Base-by-base conservation (phyloP, 169 alveolate genomes). In the Eimeria maxima region DNA sequence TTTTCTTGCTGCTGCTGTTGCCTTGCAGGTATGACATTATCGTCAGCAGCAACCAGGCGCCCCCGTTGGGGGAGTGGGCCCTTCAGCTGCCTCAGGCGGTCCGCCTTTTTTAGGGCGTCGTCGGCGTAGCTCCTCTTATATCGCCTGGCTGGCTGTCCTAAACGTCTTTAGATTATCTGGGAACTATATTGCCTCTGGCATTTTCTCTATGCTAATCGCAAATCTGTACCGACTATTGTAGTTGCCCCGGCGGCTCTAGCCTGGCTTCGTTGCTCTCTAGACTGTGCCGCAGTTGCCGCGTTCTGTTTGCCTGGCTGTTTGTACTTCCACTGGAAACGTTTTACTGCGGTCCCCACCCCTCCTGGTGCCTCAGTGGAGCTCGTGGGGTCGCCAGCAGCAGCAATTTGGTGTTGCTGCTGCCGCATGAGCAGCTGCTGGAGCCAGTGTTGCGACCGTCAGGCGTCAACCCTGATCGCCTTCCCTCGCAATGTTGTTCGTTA, bases 61-160 rank as follows among this genome's bases (percentile, higher is more conserved):
- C 93, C 27, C 27, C n/a, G 16, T 18, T 87, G 65, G 81, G 93
- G 27, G 93, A 63, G 1, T 87, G 93, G 93, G 93, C 93, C 16
- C 80, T 87, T 11, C 93, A 87, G 83, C 93, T 87, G 78, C 93
- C 93, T 22, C 81, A 65, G n/a, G 29, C 83, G 14, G 81, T 87
- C 44, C 67, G 93, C 50, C 81, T 87, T 4, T 27, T 44, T 24
- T 87, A 44, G 44, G 78, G 67, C 33, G 73, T 29, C 33, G 73
- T 29, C n/a, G 71, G 29, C 1, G 90, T 29, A 27, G 7, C 20
- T 29, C 22, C 42, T 38, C 88, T 44, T 29, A 47, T n/a, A 18
- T 44, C 88, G 47, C 67, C 45, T 80, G 24, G 18, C 3, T 16
- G 4, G 47, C 60, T 78, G 14, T 20, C 24, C 45, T 22, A 14